Conservation (phyloP, 2,329 filamentous ascomycete species). For the Fusarium denticulatum region DNA sequence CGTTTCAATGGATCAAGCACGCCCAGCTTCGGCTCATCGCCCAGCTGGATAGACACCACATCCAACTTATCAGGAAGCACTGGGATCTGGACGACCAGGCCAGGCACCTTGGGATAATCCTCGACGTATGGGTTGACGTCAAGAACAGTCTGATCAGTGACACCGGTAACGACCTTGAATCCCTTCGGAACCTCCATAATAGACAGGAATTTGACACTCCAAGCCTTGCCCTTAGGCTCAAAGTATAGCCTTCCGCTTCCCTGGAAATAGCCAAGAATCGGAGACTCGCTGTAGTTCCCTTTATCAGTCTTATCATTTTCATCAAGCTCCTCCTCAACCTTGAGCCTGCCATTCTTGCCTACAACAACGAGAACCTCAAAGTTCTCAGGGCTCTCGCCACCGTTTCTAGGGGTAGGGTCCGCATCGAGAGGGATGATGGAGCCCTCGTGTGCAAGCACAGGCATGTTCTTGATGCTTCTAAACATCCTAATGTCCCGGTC, state of each 20-base stretch:
- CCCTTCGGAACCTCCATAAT: not conserved
- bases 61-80: not conserved
- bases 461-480: conserved; percentile 59
- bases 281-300: not conserved
- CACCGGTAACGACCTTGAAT: not conserved
- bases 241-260: conserved; percentile 7
- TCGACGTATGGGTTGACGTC: conserved; percentile 12
- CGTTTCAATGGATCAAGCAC: conserved; percentile 23
- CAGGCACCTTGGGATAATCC: conserved; percentile 19
- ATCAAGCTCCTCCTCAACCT: conserved; percentile 58
- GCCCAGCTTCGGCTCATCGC: conserved; percentile 11
- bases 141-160: not conserved
- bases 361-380: conserved; percentile 61
- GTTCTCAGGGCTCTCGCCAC: conserved; percentile 56
- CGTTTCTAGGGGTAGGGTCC: conserved; percentile 54
- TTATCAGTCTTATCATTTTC: not conserved
- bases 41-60: not conserved
- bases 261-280: conserved; percentile 7
- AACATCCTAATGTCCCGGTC: conserved; percentile 62
- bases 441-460: conserved; percentile 65
- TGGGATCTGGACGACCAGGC: conserved; percentile 23
- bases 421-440: conserved; percentile 67
- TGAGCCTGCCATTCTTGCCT: conserved; percentile 59
- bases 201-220: conserved; percentile 33
- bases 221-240: conserved; percentile 1